These are phyloP conservation scores for Hericium erinaceus DNA, from an alignment of 768 basidiomycete species.

Conservation along the genomic window DNA sequence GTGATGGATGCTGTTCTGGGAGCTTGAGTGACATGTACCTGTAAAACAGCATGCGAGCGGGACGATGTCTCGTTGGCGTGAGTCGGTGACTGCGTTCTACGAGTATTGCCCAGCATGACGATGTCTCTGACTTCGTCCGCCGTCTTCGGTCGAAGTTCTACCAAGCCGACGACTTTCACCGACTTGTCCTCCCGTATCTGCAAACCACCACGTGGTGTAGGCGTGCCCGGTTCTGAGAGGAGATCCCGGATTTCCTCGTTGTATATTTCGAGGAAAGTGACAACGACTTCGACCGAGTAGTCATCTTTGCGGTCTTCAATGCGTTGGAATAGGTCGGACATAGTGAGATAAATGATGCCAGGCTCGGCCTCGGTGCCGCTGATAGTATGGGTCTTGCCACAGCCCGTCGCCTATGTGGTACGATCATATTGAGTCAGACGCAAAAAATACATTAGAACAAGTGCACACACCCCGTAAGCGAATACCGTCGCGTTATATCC, in stretches of 20 bases:
- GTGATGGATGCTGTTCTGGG: constrained; percentile 80
- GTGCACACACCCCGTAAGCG: constrained; percentile 83
- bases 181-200: constrained; percentile 92
- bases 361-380: constrained; percentile 84
- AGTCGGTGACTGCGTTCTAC: constrained; percentile 88
- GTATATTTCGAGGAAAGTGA: constrained; percentile 98
- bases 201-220: constrained; percentile 71
- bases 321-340: constrained; percentile 92
- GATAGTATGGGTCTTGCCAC: constrained; percentile 98
- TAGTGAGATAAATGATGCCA: constrained; percentile 92
- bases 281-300: constrained; percentile 77
- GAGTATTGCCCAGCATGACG: constrained; percentile 79
- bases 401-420: constrained; percentile 85
- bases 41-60: constrained; percentile 94
- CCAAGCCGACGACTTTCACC: constrained; percentile 83
- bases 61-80: constrained; percentile 96
- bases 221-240: constrained; percentile 62
- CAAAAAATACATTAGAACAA: background rate
- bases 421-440: constrained; percentile 7
- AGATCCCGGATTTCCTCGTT: constrained; percentile 98
- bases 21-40: constrained; percentile 85
- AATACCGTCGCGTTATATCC: constrained; percentile 98
- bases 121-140: constrained; percentile 94
- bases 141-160: constrained; percentile 67
- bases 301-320: constrained; percentile 86